Conservation (phyloP, 2,329 filamentous ascomycete genomes). For the Cephalotrichum gorgonifer region DNA sequence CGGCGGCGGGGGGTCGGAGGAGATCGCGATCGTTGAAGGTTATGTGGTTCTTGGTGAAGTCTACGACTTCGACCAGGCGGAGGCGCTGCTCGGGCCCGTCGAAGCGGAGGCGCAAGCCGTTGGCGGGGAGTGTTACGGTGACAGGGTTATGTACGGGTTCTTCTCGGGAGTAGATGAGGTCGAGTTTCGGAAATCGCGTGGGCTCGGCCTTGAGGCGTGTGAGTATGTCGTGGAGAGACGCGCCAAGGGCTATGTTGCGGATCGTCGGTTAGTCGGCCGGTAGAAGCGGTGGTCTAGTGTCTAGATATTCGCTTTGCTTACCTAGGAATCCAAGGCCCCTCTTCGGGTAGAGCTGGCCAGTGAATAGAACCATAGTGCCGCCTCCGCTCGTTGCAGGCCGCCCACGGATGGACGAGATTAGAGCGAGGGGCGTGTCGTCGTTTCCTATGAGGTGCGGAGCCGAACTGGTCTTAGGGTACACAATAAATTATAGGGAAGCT, state of each 20-base stretch:
- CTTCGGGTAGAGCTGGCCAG: constrained; percentile 55
- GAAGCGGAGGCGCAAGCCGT: constrained; percentile 83
- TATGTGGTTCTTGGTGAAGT: constrained; percentile 78
- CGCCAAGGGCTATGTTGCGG: constrained; percentile 59
- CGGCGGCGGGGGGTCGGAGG: constrained; percentile 46
- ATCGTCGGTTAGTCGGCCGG: neutral
- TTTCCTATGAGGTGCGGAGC: neutral
- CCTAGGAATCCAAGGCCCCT: constrained; percentile 54
- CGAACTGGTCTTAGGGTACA: neutral
- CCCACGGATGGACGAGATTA: neutral
- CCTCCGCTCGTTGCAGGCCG: neutral
- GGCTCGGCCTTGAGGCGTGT: constrained; percentile 83
- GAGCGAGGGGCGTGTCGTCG: neutral
- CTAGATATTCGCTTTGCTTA: constrained; percentile 12
- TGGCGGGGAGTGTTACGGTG: constrained; percentile 65
- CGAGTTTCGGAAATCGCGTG: constrained; percentile 69
- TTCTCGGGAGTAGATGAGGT: constrained; percentile 69
- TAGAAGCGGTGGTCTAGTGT: too few species aligned
- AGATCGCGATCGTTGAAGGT: constrained; percentile 74
- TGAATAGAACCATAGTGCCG: constrained; percentile 36
- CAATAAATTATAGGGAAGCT: neutral
- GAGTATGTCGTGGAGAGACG: constrained; percentile 82
- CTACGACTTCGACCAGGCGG: constrained; percentile 79
- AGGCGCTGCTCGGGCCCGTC: constrained; percentile 88
- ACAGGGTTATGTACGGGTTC: constrained; percentile 68